Conservation (phyloP, 225 moss, liverwort and hornwort genomes). For the Straminergon stramineum region DNA sequence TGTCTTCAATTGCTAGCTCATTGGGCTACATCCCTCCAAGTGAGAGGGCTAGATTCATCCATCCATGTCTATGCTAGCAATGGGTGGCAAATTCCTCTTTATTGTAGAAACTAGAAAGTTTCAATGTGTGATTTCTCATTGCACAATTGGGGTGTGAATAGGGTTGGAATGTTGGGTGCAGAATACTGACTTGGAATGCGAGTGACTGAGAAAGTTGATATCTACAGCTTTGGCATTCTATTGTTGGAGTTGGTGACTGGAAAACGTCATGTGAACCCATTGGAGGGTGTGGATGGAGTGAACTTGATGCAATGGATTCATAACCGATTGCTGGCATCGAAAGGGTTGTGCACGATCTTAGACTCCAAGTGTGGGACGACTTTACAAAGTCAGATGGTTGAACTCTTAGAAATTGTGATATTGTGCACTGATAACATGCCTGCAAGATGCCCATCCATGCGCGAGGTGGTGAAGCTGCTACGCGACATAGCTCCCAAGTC, state of each 20-base stretch:
- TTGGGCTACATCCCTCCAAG: background rate
- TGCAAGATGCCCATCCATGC: background rate
- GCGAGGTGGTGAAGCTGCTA: background rate
- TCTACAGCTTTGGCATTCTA: background rate
- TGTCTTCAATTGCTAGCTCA: background rate
- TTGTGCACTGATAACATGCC: background rate
- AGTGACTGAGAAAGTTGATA: background rate
- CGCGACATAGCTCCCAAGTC: background rate
- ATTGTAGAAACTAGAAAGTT: background rate
- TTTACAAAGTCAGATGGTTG: background rate
- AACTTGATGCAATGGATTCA: background rate
- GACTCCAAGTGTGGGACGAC: background rate
- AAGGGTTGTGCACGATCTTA: background rate
- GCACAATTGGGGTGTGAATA: fast-evolving
- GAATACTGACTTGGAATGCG: background rate
- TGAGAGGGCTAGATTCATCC: background rate
- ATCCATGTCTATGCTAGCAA: background rate
- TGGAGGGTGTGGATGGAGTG: background rate
- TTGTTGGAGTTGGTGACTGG: background rate
- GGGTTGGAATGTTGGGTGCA: background rate
- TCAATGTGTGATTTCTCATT: background rate
- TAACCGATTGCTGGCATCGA: fast-evolving
- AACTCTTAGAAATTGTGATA: background rate
- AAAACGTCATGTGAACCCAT: background rate
- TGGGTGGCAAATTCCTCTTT: background rate